These are phyloP conservation scores for Neurospora terricola DNA, from an alignment of 495 filamentous ascomycete genomes.

Conservation along the genomic window DNA sequence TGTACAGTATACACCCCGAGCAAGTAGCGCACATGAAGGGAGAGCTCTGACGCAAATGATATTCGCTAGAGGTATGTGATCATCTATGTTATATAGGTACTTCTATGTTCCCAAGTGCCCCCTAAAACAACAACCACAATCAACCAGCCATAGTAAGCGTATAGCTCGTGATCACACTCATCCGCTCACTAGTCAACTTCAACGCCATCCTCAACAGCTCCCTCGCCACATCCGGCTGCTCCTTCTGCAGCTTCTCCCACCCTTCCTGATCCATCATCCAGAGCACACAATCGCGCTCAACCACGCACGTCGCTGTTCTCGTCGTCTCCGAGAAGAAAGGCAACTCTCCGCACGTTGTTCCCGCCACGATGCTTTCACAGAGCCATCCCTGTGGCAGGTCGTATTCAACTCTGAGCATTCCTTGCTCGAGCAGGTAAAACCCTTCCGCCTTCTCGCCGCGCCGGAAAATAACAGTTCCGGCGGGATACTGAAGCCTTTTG, in stretches of 20 bases:
- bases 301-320: conserved; percentile 74
- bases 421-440: conserved; percentile 87
- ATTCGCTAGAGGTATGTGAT: background rate
- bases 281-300: conserved; percentile 69
- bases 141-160: conserved; percentile 30
- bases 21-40: too few relatives aligned
- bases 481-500: conserved; percentile 47
- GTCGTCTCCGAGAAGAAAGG: conserved; percentile 89
- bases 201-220: conserved; percentile 77
- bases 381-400: conserved; percentile 79
- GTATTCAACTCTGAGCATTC: conserved; percentile 84
- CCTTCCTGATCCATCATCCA: conserved; percentile 65
- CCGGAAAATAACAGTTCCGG: conserved; percentile 65
- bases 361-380: conserved; percentile 86
- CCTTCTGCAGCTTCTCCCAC: conserved; percentile 61
- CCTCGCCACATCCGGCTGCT: conserved; percentile 63
- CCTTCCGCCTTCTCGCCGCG: conserved; percentile 59
- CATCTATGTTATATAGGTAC: background rate
- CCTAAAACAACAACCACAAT: background rate
- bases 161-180: conserved; percentile 72
- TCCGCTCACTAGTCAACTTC: conserved; percentile 81
- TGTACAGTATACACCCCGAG: too few relatives aligned
- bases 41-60: background rate
- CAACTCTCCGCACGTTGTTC: conserved; percentile 89
- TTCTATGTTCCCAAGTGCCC: too few relatives aligned